A percentile compares a stretch with the other conserved stretches of the same genome.
Conservation (phyloP, 1,284 basidiomycete genomes). For the Cutaneotrichosporon cutaneum region DNA sequence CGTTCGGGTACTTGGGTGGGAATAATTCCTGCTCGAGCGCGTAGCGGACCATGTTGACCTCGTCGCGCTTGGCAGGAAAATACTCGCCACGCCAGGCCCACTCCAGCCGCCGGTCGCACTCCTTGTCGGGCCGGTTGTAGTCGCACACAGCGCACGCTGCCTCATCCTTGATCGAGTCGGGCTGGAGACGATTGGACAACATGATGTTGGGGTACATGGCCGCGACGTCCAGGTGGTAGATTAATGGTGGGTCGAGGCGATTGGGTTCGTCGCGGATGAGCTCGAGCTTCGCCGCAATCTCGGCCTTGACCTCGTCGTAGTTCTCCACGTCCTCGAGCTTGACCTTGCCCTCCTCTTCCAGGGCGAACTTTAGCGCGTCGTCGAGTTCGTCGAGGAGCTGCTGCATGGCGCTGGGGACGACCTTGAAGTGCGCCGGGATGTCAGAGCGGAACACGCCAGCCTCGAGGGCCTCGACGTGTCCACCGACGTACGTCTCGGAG, state of each 20-base stretch:
- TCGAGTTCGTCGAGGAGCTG: constrained; percentile 95
- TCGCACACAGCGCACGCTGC: constrained; percentile 97
- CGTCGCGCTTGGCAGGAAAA: constrained; percentile 95
- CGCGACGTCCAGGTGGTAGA: constrained; percentile 98
- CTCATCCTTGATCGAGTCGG: constrained; percentile 96
- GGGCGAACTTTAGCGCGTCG: constrained; percentile 82
- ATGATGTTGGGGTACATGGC: constrained; percentile 99
- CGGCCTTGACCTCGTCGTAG: constrained; percentile 85
- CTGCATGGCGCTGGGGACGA: constrained; percentile 83
- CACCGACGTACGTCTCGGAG: constrained; percentile 98
- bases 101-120: constrained; percentile 87
- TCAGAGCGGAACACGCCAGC: constrained; percentile 98
- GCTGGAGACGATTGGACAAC: constrained; percentile 98
- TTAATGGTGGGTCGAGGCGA: constrained; percentile 86
- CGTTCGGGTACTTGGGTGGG: constrained; percentile 73
- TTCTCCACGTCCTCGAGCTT: constrained; percentile 85
- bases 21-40: constrained; percentile 94
- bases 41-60: constrained; percentile 99
- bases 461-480: constrained; percentile 97
- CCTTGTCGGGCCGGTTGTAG: constrained; percentile 94
- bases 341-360: constrained; percentile 81
- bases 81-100: constrained; percentile 99
- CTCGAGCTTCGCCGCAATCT: constrained; percentile 78
- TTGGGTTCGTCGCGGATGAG: constrained; percentile 86
- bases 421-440: constrained; percentile 92